Percentiles rank a stretch among this genome's conserved stretches.
These are phyloP conservation scores for Sphaerobolus stellatus DNA, from an alignment of 1,284 basidiomycete species.

Conservation along the genomic window DNA sequence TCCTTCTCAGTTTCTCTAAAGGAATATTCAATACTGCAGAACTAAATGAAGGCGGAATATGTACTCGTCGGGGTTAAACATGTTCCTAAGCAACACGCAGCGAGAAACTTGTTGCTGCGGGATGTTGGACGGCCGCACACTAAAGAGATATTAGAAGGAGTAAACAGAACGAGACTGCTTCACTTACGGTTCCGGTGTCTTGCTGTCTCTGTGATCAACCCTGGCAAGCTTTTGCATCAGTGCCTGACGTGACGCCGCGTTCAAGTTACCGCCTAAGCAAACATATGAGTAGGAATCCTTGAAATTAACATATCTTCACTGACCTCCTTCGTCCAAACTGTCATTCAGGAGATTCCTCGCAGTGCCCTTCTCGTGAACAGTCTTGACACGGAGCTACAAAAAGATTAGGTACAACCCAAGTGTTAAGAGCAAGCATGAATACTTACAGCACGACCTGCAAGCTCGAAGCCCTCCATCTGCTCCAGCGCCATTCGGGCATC, in stretches of 20 bases:
- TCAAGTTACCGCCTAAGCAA: conserved; percentile 79
- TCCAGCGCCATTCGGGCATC: conserved; percentile 96
- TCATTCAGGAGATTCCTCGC: conserved; percentile 73
- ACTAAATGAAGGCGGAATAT: conserved; percentile 26
- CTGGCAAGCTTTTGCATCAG: conserved; percentile 99
- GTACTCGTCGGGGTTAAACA: conserved; percentile 96
- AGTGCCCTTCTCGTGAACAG: conserved; percentile 86
- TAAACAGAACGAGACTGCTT: conserved; percentile 5
- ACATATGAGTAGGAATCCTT: conserved; percentile 5
- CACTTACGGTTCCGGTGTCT: conserved; percentile 60
- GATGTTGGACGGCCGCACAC: conserved; percentile 67
- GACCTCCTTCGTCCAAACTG: conserved; percentile 79
- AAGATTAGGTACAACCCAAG: conserved; percentile 14
- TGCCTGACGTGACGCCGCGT: conserved; percentile 92
- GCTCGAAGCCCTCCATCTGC: conserved; percentile 97
- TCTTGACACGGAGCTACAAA: conserved; percentile 79
- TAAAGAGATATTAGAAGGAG: conserved; percentile 26
- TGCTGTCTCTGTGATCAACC: conserved; percentile 64
- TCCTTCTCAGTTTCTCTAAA: conserved; percentile 89
- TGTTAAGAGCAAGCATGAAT: conserved; percentile 11
- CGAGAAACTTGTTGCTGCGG: conserved; percentile 79
- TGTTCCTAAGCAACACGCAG: conserved; percentile 87
- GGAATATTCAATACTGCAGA: conserved; percentile 6
- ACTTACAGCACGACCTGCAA: conserved; percentile 88
- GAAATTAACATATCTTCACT: conserved; percentile 41